These are phyloP conservation scores for Scheffersomyces insectosa DNA, from an alignment of 1,139 yeast species.

Conservation along the genomic window DNA sequence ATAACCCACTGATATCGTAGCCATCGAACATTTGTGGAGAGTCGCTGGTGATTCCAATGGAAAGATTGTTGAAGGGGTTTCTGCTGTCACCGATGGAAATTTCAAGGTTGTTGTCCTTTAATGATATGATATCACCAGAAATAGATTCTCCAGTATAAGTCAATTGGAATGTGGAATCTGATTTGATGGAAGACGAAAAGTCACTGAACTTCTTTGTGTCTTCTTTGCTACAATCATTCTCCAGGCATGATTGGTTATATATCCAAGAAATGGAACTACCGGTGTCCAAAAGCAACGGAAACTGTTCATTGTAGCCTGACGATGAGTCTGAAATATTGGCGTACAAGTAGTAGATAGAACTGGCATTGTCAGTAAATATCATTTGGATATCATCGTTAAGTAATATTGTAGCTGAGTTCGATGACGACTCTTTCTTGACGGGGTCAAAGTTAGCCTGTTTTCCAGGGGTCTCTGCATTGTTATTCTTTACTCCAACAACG, in stretches of 20 bases:
- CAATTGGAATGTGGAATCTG: slow-evolving; percentile 37
- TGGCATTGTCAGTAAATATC: slow-evolving; percentile 25
- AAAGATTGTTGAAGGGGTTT: slow-evolving; percentile 26
- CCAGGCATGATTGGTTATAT: slow-evolving; percentile 52
- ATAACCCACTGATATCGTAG: slow-evolving; percentile 59
- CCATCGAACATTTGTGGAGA: slow-evolving; percentile 56
- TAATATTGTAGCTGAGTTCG: slow-evolving; percentile 2
- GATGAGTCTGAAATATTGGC: slow-evolving; percentile 15
- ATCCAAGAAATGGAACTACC: slow-evolving; percentile 70
- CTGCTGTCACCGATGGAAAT: slow-evolving; percentile 34
- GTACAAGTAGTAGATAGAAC: slow-evolving; percentile 28
- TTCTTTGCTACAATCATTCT: slow-evolving; percentile 39
- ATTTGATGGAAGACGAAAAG: slow-evolving; percentile 14
- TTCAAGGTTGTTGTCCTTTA: slow-evolving; percentile 17
- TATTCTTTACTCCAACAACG: too few relatives aligned
- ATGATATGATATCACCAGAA: slow-evolving; percentile 42
- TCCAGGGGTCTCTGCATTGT: too few relatives aligned
- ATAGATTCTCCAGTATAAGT: slow-evolving; percentile 59
- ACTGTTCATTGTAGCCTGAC: slow-evolving; percentile 33
- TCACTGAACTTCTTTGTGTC: slow-evolving; percentile 22
- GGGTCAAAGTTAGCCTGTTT: too few relatives aligned
- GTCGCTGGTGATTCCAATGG: slow-evolving; percentile 53
- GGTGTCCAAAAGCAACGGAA: slow-evolving; percentile 60
- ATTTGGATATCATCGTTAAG: slow-evolving; percentile 21
- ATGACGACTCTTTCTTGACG: background rate